Percentiles rank a stretch among this genome's conserved stretches.
These are phyloP conservation scores for Diaporthe vaccinii DNA, from an alignment of 2,329 filamentous ascomycete species.

Conservation along the genomic window DNA sequence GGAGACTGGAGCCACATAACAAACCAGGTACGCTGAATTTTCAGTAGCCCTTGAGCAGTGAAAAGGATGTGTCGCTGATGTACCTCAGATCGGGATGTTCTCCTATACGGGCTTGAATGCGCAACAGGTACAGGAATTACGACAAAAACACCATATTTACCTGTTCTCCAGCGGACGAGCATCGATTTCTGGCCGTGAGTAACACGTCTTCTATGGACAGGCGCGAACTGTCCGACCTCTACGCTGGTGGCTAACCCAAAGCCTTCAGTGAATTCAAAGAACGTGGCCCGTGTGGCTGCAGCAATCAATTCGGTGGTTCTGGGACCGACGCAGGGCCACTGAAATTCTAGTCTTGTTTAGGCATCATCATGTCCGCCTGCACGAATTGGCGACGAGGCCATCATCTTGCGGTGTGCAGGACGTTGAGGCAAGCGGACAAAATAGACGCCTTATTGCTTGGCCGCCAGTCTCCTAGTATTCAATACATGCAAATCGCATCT, in stretches of 20 bases:
- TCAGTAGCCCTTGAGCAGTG: neutral
- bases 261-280: neutral
- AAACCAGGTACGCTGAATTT: constrained; percentile 13
- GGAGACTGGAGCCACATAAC: constrained; percentile 51
- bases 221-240: constrained; percentile 14
- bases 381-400: no score
- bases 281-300: constrained; percentile 5
- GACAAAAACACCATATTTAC: constrained; percentile 52
- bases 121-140: constrained; percentile 49
- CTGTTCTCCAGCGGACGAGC: constrained; percentile 51
- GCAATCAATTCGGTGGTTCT: constrained; percentile 3
- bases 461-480: no score
- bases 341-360: no score
- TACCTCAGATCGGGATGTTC: constrained; percentile 57
- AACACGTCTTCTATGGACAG: constrained; percentile 14
- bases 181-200: constrained; percentile 50
- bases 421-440: no score
- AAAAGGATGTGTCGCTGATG: neutral
- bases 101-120: constrained; percentile 52
- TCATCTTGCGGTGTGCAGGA: no score
- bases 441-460: no score
- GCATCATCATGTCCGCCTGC: no score
- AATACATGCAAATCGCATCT: no score
- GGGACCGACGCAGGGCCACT: neutral
- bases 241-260: neutral